A percentile compares a stretch with the other conserved stretches of the same genome.
Conservation (phyloP, 2,329 filamentous ascomycete genomes). For the Ilyonectria sp. region DNA sequence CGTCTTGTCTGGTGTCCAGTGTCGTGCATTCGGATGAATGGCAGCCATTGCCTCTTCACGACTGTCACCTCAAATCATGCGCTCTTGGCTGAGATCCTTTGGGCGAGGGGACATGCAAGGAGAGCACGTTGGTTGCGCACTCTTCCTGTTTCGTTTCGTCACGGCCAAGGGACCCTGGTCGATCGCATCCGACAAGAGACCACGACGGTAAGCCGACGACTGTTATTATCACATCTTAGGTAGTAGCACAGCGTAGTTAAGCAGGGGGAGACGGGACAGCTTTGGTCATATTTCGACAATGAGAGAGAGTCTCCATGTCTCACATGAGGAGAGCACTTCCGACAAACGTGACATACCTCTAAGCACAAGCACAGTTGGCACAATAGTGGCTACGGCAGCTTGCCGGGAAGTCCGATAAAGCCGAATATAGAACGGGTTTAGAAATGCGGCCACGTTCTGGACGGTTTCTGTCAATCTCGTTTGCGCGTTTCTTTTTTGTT, state of each 20-base stretch:
- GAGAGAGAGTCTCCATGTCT: slow-evolving; percentile 7
- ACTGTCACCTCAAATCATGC: background rate
- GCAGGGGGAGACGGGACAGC: background rate
- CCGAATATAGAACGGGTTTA: background rate
- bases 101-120: background rate
- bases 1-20: slow-evolving; percentile 1
- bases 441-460: slow-evolving; percentile 11
- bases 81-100: background rate
- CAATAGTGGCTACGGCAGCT: background rate
- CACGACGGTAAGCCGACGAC: slow-evolving; percentile 3
- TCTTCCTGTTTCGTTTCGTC: slow-evolving; percentile 46
- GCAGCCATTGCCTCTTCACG: background rate
- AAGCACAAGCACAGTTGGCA: background rate
- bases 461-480: slow-evolving; percentile 24
- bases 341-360: background rate
- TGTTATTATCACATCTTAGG: slow-evolving; percentile 7
- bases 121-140: slow-evolving; percentile 23
- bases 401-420: background rate
- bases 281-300: slow-evolving; percentile 16
- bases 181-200: slow-evolving; percentile 36
- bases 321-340: slow-evolving; percentile 1
- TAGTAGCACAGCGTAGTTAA: slow-evolving; percentile 5
- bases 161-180: slow-evolving; percentile 37
- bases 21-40: slow-evolving; percentile 6
- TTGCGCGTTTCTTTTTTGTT: slow-evolving; percentile 2